Base-by-base conservation (phyloP, 345 rosid species). In the Eucalyptus caleyi region DNA sequence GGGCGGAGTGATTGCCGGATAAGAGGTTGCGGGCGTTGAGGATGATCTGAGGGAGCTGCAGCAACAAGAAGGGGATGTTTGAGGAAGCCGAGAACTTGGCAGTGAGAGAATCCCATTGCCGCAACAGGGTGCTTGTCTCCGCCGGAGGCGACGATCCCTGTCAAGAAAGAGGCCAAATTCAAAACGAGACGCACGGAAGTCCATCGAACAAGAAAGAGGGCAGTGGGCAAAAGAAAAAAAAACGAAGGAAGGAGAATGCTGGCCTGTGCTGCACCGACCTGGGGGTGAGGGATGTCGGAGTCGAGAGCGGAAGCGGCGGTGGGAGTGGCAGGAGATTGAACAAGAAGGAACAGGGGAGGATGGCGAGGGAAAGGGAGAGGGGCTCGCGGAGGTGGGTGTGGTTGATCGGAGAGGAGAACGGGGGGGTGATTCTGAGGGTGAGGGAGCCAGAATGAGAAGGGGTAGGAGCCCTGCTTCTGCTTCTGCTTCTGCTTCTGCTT, bases 1-100 rank as follows among this genome's bases (percentile, higher is more conserved):
- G 97, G 27, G 99, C 99, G 62, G 97, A 89, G 50, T 95, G 94
- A 91, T 97, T 95, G 90, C 97, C 96, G 11, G 96, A 94, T 89
- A 95, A 18, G 59, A 97, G 97, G 92, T 97, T 97, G 34, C 91
- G 96, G 2, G 98, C 93, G 86, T 97, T 97, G 90, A 97, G 99
- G 88, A 93, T 94, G 49, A 97, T 97, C 95, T 97, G 99, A 69
- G 99, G 99, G 92, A 97, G 86, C 87, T 97, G 99, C 26, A 96
- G 94, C 89, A 97, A 85, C 88, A 96, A 90, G 92, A 97, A 97
- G 16, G 99, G 99, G 72, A 97, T 85, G 91, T 94, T 96, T 56
- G 99, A 89, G 15, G 91, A 96, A 16, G 94, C 99, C 9, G 99
- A 89, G 92, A 97, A 96, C 49, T 92, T 95, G 15, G 98, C 96